Percentiles rank a stretch among this genome's conserved stretches.
Conservation (phyloP, 495 filamentous ascomycete genomes). For the Bacidia rubella region DNA sequence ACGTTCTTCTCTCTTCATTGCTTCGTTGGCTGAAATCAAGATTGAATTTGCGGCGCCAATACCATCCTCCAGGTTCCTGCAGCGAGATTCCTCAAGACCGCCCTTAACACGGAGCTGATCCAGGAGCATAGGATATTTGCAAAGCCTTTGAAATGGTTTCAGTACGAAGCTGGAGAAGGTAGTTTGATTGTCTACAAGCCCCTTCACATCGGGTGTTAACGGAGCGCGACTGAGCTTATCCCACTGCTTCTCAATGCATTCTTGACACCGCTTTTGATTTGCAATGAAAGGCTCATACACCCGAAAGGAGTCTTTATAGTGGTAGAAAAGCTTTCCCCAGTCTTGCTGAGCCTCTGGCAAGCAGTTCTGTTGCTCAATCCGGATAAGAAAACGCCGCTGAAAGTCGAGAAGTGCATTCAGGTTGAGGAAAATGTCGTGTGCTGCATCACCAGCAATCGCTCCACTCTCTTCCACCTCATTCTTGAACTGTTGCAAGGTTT, state of each 20-base stretch:
- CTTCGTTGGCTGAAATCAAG: constrained; percentile 72
- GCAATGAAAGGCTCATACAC: constrained; percentile 95
- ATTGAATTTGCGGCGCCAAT: constrained; percentile 64
- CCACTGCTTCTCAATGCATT: constrained; percentile 36
- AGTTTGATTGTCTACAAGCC: constrained; percentile 47
- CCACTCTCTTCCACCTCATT: constrained; percentile 77
- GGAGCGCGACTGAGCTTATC: constrained; percentile 42
- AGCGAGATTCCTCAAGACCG: constrained; percentile 50
- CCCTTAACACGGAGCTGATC: constrained; percentile 79
- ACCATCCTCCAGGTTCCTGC: constrained; percentile 53
- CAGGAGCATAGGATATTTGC: constrained; percentile 85
- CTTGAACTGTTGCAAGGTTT: constrained; percentile 86
- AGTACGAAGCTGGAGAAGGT: constrained; percentile 76
- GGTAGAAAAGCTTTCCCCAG: constrained; percentile 78
- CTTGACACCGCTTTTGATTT: constrained; percentile 55
- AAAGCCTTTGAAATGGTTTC: constrained; percentile 90
- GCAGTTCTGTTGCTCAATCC: constrained; percentile 88
- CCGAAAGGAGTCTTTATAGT: constrained; percentile 65
- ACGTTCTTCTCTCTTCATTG: constrained; percentile 74
- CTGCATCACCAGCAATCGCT: constrained; percentile 72
- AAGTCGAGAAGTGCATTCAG: constrained; percentile 89
- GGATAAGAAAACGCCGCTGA: constrained; percentile 84
- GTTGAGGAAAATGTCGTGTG: constrained; percentile 94
- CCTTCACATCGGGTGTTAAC: constrained; percentile 40
- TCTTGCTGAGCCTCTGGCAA: constrained; percentile 64